phyloP scores from a whole-genome alignment of 371 early-diverging fungal genomes.

The Apophysomyces ossiformis region DNA sequence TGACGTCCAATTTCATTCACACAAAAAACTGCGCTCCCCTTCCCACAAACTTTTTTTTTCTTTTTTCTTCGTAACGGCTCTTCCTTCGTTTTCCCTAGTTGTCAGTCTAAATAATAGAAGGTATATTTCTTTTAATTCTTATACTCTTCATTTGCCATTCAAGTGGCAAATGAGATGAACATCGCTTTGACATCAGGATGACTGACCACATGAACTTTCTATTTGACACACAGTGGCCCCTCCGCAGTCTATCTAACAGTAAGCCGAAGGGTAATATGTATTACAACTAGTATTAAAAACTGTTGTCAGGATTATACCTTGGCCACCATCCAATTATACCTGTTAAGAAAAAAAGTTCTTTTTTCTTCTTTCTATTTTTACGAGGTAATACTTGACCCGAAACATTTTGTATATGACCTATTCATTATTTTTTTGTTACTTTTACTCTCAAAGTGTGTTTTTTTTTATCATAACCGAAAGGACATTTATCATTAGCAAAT shows the following conservation, averaged over 20 bases:
- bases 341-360: conserved; percentile 1
- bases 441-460: not conserved
- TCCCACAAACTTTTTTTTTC: conserved; percentile 10
- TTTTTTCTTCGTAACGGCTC: conserved; percentile 3
- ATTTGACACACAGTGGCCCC: conserved; percentile 12
- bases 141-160: conserved; percentile 3
- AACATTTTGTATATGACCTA: conserved; percentile 1
- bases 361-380: not conserved
- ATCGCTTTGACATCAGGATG: conserved; percentile 11
- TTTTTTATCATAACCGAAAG: conserved; percentile 4
- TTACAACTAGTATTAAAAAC: not conserved
- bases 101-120: conserved; percentile 10
- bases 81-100: not conserved
- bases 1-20: too few species aligned
- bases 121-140: conserved; percentile 4
- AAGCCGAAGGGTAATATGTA: not conserved
- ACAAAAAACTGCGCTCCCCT: not conserved
- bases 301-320: conserved; percentile 8
- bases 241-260: conserved; percentile 11
- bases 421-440: not conserved
- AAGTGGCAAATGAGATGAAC: conserved; percentile 11
- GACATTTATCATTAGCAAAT: not conserved
- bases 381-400: not conserved
- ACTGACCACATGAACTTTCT: conserved; percentile 10
- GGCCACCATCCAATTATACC: conserved; percentile 12